Base-by-base conservation (phyloP, 208 protist species). In the Crithidia brevicula region DNA sequence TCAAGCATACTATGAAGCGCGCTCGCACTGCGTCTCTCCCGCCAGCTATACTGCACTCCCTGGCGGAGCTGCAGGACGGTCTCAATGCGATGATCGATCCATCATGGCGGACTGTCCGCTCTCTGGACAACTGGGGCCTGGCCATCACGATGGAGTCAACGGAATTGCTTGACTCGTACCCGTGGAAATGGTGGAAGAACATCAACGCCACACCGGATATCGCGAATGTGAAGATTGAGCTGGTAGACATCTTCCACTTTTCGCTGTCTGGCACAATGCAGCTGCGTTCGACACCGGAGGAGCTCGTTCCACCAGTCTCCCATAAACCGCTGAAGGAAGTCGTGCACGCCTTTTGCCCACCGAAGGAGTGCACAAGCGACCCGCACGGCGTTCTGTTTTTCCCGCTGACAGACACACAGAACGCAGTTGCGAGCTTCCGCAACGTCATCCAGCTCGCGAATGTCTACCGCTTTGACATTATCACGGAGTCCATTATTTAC, bases 151-250 rank as follows among this genome's bases (percentile, higher is more conserved):
- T 97, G 85, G 93, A 97, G 67, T 86, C 77, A 36, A 72, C 84
- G 2, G 90, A 97, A 71, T 74, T 97, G 30, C 77, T 97, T 13
- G 93, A 97, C 72, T 96, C 91, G 10, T 97, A 97, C 73, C 91
- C 93, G 46, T 97, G 93, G 91, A 97, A 97, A 77, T 97, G 93
- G 93, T 97, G 93, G 93, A 97, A 97, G 69, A 97, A 95, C 72
- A 47, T 94, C 40, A 85, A 83, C 33, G 86, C 79, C 5, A 67
- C 64, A 20, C 74, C 83, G 3, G 93, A 97, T 60, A 45, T 95
- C 47, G 75, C 86, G 11, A 97, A 97, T 70, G 83, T 97, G 38
- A 91, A 86, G 59, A 94, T 97, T 67, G 90, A 97, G 65, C 77
- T 97, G 9, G 88, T 93, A 6, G 93, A 97, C 72, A 97, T 97